A percentile compares a stretch with the other conserved stretches of the same genome.
Conservation (phyloP, 2,329 filamentous ascomycete species). For the Aureobasidium sp. region DNA sequence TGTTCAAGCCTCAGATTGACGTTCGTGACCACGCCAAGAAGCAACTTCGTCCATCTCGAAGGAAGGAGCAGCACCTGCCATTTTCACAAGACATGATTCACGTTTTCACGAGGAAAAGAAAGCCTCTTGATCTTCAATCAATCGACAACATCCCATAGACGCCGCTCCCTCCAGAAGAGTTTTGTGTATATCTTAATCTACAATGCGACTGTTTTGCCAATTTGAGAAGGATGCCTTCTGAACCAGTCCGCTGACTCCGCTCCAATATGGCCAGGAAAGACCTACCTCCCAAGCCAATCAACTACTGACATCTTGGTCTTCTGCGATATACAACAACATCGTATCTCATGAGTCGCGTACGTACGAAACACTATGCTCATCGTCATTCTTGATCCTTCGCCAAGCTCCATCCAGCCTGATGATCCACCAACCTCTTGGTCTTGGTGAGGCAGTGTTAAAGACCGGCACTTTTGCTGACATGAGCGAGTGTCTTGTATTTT, state of each 20-base stretch:
- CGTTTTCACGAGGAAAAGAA: not conserved
- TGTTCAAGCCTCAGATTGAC: not conserved
- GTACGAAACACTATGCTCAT: not conserved
- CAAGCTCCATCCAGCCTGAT: not conserved
- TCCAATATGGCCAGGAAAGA: not conserved
- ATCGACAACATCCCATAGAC: not conserved
- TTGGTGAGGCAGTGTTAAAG: not conserved
- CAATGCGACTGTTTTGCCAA: no score
- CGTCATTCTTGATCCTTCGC: conserved; percentile 1
- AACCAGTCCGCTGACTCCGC: no score
- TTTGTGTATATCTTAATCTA: no score
- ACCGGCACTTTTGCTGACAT: not conserved
- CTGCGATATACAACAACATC: no score
- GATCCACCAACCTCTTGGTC: not conserved
- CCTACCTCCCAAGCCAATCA: not conserved
- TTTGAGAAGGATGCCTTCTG: no score
- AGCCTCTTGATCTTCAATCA: no score
- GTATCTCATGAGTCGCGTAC: not conserved
- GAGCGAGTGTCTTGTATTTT: not conserved
- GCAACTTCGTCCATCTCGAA: not conserved
- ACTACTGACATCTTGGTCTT: not conserved
- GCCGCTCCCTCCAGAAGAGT: no score
- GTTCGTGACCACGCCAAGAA: not conserved
- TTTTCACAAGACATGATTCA: not conserved
- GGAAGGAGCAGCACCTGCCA: not conserved